Evolutionary conservation across 352 stramenopile species (phyloP).

Genomic region (Phytophthora aleatoria): DNA sequence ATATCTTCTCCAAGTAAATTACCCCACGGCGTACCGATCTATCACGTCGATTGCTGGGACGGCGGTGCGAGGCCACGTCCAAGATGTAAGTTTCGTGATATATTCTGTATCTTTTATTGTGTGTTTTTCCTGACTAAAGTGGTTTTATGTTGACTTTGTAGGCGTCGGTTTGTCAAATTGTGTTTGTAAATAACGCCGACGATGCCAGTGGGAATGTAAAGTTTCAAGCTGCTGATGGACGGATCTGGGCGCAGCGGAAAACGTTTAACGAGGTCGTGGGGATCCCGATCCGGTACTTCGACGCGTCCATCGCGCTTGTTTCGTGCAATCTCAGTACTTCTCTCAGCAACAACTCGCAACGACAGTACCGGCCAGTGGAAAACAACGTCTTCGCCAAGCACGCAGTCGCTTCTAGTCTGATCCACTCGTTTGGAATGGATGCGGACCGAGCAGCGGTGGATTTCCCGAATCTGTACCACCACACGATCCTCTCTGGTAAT

Average conservation of each 20-base stretch:
- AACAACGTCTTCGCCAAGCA: constrained; percentile 56
- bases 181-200: constrained; percentile 88
- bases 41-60: constrained; percentile 84
- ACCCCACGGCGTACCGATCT: constrained; percentile 76
- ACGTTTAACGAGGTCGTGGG: constrained; percentile 80
- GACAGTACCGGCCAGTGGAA: constrained; percentile 30
- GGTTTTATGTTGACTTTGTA: constrained; percentile 10
- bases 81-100: constrained; percentile 59
- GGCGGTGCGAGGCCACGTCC: constrained; percentile 50
- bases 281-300: constrained; percentile 84
- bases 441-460: constrained; percentile 73
- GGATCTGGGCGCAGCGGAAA: constrained; percentile 77
- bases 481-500: constrained; percentile 84
- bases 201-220: constrained; percentile 81
- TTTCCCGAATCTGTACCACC: constrained; percentile 85
- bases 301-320: constrained; percentile 85
- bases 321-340: constrained; percentile 74
- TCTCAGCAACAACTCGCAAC: constrained; percentile 35
- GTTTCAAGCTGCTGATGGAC: constrained; percentile 67
- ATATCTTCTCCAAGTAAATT: constrained; percentile 79
- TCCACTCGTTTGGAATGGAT: constrained; percentile 86
- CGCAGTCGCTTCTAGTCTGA: constrained; percentile 55
- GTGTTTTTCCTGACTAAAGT: constrained; percentile 15
- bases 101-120: background rate
- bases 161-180: constrained; percentile 79